phyloP scores from a whole-genome alignment of 75 land plant species.

The Pinus taeda region DNA sequence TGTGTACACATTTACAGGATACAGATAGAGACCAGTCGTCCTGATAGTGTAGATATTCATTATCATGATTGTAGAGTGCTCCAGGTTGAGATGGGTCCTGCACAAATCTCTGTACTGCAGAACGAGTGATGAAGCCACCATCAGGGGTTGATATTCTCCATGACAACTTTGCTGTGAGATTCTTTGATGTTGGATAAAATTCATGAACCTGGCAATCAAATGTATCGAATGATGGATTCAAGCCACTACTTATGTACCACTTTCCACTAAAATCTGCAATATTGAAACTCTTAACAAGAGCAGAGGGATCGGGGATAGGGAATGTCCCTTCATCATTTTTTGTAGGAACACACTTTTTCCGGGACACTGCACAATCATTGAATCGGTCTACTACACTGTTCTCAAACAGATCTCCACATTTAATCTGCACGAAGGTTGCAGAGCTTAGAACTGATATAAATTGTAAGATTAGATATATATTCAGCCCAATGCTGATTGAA shows the following conservation, averaged over 20 bases:
- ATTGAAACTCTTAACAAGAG: conserved; percentile 69
- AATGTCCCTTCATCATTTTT: conserved; percentile 77
- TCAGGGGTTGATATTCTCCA: conserved; percentile 95
- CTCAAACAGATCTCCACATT: conserved; percentile 94
- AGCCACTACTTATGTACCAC: conserved; percentile 92
- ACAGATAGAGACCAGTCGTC: conserved; percentile 76
- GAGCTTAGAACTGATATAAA: neutral
- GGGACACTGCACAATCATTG: conserved; percentile 95
- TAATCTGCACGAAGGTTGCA: conserved; percentile 54
- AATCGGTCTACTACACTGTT: conserved; percentile 90
- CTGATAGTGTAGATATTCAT: conserved; percentile 93
- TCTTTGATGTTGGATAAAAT: conserved; percentile 56
- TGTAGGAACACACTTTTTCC: conserved; percentile 89
- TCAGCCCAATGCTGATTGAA: neutral
- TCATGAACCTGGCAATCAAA: conserved; percentile 97
- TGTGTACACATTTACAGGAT: no score
- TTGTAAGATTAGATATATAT: neutral
- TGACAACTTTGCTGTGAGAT: conserved; percentile 64
- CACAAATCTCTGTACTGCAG: conserved; percentile 81
- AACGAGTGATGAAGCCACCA: conserved; percentile 83
- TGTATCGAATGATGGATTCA: conserved; percentile 88
- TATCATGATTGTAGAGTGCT: conserved; percentile 81
- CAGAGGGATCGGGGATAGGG: conserved; percentile 73
- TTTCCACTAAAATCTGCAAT: conserved; percentile 83
- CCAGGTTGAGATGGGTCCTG: conserved; percentile 87